These are phyloP conservation scores for Podospora anserina DNA, from an alignment of 495 filamentous ascomycete genomes.

Conservation along the genomic window DNA sequence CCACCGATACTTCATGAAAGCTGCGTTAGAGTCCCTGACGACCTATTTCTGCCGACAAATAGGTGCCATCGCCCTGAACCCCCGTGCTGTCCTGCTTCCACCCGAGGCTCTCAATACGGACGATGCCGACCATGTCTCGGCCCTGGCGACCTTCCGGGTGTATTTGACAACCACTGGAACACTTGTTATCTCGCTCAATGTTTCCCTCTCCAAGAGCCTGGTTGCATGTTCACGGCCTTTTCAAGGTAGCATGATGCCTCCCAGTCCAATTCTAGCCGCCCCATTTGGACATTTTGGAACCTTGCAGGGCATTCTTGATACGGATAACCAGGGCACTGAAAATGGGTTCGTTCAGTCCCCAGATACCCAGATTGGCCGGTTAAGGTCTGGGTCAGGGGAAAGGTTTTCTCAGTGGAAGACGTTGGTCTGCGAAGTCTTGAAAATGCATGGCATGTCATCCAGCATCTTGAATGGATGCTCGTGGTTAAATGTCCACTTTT, in stretches of 20 bases:
- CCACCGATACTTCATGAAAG: slow-evolving; percentile 46
- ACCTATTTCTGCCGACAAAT: slow-evolving; percentile 40
- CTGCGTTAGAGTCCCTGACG: slow-evolving; percentile 43
- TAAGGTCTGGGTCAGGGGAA: slow-evolving; percentile 38
- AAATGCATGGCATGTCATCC: slow-evolving; percentile 42
- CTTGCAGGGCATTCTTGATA: slow-evolving; percentile 33
- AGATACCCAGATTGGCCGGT: slow-evolving; percentile 42
- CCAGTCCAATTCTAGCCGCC: slow-evolving; percentile 42
- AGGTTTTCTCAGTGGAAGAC: slow-evolving; percentile 40
- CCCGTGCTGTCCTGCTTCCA: slow-evolving; percentile 41
- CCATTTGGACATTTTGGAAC: slow-evolving; percentile 48
- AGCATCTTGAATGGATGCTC: slow-evolving; percentile 34
- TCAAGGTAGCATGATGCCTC: slow-evolving; percentile 34
- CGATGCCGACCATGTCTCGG: slow-evolving; percentile 30
- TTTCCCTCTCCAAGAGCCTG: slow-evolving; percentile 40
- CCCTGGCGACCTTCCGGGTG: slow-evolving; percentile 45
- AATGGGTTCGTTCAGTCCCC: slow-evolving; percentile 43
- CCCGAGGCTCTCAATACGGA: slow-evolving; percentile 21
- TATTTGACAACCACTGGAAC: slow-evolving; percentile 50
- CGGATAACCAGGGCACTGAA: slow-evolving; percentile 25
- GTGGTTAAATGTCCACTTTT: slow-evolving; percentile 38
- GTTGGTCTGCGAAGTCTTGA: slow-evolving; percentile 39
- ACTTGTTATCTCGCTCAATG: slow-evolving; percentile 42
- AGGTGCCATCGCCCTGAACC: slow-evolving; percentile 44
- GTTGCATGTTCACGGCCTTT: slow-evolving; percentile 38